Conservation (phyloP, 2,329 filamentous ascomycete genomes). For the Pestalotiopsis fici region DNA sequence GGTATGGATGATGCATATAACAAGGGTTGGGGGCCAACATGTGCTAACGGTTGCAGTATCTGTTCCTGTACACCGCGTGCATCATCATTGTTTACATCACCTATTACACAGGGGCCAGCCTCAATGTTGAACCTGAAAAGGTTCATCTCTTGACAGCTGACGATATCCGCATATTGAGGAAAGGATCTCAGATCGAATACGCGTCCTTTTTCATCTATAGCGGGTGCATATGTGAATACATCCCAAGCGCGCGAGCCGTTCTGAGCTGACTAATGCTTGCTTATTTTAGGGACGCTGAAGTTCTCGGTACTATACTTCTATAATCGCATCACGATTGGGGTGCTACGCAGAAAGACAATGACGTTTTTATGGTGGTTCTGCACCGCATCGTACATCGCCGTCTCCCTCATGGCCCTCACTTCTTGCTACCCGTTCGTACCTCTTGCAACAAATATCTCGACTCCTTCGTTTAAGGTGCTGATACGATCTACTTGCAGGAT, state of each 20-base stretch:
- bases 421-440: constrained; percentile 16
- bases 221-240: constrained; percentile 22
- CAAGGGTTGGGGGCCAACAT: neutral
- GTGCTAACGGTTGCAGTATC: constrained; percentile 14
- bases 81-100: constrained; percentile 22
- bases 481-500: constrained; percentile 2
- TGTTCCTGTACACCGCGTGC: constrained; percentile 22
- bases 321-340: constrained; percentile 21
- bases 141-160: constrained; percentile 16
- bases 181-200: constrained; percentile 24
- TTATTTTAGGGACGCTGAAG: constrained; percentile 23
- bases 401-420: constrained; percentile 16
- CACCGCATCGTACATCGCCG: constrained; percentile 15
- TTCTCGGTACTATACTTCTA: constrained; percentile 28
- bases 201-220: constrained; percentile 25
- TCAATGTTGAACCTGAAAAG: constrained; percentile 20
- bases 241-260: neutral
- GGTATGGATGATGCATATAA: constrained; percentile 11
- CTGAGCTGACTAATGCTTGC: neutral
- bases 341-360: constrained; percentile 14
- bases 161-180: constrained; percentile 18
- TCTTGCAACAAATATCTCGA: too few relatives aligned
- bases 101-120: constrained; percentile 22
- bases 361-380: constrained; percentile 19
- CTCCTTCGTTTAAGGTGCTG: neutral